These are phyloP conservation scores for Agarophyton chilense DNA, from an alignment of 23 red algal species.

Conservation along the genomic window DNA sequence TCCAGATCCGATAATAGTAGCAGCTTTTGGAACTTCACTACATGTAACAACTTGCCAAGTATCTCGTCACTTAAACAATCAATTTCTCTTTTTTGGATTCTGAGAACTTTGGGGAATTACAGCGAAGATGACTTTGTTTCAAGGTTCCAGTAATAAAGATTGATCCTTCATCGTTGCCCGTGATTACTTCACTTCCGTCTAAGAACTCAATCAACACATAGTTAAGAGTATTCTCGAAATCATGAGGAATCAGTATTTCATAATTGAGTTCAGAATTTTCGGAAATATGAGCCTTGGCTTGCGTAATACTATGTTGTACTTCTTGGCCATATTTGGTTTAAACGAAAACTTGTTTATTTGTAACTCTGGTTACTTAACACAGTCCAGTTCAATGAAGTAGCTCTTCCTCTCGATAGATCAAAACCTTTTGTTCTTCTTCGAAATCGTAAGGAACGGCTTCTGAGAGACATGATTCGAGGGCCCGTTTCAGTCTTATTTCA, in stretches of 20 bases:
- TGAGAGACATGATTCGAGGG: too few species aligned
- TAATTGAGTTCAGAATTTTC: neutral
- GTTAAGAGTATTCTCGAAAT: neutral
- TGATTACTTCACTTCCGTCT: neutral
- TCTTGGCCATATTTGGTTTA: neutral
- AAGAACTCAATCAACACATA: neutral
- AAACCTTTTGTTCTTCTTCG: too few species aligned
- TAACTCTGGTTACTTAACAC: neutral
- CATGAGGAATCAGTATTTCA: neutral
- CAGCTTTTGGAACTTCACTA: too few species aligned
- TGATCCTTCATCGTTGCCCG: neutral
- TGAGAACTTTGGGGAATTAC: neutral
- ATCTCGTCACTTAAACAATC: neutral
- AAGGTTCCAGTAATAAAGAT: neutral
- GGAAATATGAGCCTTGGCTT: neutral
- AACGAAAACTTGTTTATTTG: neutral
- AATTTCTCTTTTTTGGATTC: neutral
- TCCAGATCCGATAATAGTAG: too few species aligned
- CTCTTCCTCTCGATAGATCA: too few species aligned
- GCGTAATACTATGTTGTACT: too few species aligned
- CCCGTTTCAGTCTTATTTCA: too few species aligned
- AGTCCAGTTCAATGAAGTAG: neutral
- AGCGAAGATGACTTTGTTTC: neutral
- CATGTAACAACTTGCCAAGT: slow-evolving; percentile 9
- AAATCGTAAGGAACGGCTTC: too few species aligned